These are phyloP conservation scores for Themeda triandra DNA, from an alignment of 176 grass and related monocot species.

Conservation along the genomic window DNA sequence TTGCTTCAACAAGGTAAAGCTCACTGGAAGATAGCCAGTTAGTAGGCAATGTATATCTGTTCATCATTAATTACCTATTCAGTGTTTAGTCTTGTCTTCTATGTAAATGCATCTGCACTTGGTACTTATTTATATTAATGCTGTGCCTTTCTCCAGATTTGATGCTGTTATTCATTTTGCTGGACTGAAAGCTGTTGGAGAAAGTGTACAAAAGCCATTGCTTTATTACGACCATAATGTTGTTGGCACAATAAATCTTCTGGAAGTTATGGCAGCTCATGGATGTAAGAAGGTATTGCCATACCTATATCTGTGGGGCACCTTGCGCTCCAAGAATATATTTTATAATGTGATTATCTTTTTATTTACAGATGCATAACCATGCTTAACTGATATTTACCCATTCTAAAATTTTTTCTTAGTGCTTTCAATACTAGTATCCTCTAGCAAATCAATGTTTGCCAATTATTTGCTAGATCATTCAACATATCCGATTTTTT, in stretches of 20 bases:
- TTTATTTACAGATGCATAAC: not conserved
- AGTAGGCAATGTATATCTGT: not conserved
- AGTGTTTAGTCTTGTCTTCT: constrained; percentile 18
- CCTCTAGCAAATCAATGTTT: not conserved
- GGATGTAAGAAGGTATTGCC: constrained; percentile 89
- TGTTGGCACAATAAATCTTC: constrained; percentile 78
- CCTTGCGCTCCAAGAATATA: not conserved
- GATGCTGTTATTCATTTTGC: constrained; percentile 97
- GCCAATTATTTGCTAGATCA: not conserved
- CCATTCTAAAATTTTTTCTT: not conserved
- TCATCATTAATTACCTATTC: constrained; percentile 17
- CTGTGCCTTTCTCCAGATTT: constrained; percentile 51
- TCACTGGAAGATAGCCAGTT: not conserved
- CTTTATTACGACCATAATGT: constrained; percentile 94
- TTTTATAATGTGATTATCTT: not conserved
- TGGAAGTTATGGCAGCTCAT: constrained; percentile 93
- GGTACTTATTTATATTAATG: constrained; percentile 16
- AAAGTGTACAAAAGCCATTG: constrained; percentile 91
- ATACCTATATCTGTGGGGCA: constrained; percentile 4
- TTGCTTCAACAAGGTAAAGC: constrained; percentile 72
- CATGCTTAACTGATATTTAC: not conserved
- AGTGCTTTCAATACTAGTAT: not conserved
- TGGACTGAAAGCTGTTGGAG: constrained; percentile 93
- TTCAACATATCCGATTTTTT: not conserved
- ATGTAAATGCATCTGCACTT: not conserved